These are phyloP conservation scores for Colletotrichum cordylinicola DNA, from an alignment of 2,329 filamentous ascomycete species.

Conservation along the genomic window DNA sequence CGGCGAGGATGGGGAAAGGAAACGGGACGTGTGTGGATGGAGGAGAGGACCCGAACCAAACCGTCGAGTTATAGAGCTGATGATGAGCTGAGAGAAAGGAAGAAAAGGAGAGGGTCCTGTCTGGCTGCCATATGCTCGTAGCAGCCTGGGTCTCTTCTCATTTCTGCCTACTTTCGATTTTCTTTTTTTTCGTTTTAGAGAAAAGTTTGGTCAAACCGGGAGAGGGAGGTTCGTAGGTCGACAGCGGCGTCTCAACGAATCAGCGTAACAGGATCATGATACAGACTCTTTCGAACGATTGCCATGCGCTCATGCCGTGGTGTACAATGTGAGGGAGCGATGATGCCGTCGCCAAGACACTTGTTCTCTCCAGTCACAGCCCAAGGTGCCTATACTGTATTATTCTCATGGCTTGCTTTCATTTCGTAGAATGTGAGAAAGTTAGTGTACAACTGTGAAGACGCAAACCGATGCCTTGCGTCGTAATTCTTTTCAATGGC, in stretches of 20 bases:
- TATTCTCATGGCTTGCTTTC: constrained; percentile 4
- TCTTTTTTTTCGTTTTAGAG: not conserved
- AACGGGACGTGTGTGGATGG: not conserved
- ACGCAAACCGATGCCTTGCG: not conserved
- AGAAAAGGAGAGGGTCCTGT: not conserved
- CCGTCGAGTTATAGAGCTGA: not conserved
- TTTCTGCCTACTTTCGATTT: not conserved
- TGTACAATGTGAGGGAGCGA: not conserved
- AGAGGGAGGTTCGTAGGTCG: not conserved
- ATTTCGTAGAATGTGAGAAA: not conserved
- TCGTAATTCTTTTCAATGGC: not conserved
- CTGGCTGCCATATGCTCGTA: not conserved
- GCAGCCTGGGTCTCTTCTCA: not conserved
- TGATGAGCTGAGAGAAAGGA: not conserved
- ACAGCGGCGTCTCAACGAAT: not conserved
- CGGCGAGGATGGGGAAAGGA: not conserved
- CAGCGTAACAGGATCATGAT: constrained; percentile 6
- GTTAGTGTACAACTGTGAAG: constrained; percentile 11
- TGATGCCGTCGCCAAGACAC: not conserved
- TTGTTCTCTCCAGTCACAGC: not conserved
- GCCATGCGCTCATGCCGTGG: not conserved
- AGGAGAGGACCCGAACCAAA: not conserved
- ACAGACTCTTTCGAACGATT: constrained; percentile 34
- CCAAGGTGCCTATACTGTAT: not conserved
- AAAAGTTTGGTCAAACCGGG: not conserved